Evolutionary conservation across 805 yeast genomes (phyloP), one percentile per base, ranked within the genome.

Genomic region (Spencermartinsiella europaea): DNA sequence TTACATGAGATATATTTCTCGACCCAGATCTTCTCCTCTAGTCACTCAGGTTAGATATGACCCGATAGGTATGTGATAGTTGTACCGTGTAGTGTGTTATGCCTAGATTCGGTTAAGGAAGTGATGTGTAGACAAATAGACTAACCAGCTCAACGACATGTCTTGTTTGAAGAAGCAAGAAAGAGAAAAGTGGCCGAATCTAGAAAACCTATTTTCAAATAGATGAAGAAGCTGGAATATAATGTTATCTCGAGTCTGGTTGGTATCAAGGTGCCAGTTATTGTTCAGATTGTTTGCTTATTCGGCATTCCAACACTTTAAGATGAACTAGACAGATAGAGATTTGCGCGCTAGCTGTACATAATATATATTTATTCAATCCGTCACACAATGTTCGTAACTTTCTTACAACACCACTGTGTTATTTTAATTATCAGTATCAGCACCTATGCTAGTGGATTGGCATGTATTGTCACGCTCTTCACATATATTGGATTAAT

Each of bases 21-120:
- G 90, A 40, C 93, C 89, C 42, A 82, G 96, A 71, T 80, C 85
- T 45, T 80, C 95, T 2, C 85, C 86, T 41, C 72, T 79, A 47
- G 81, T 91, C 52, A 80, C 79, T 40, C 93, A 88, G 61, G 83
- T 90, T 27, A 77, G 93, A 58, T 88, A 88, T 61, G 96, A 88
- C 62, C 95, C 96, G 2, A 59, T 81, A 1, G 76, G 71, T 69
- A 52, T 38, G 71, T 60, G 15, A 3, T 16, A 20, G 17, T 5
- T 16, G n/a, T n/a, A n/a, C n/a, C n/a, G n/a, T n/a, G n/a, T n/a
- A n/a, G n/a, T n/a, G n/a, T n/a, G n/a, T n/a, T n/a, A n/a, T n/a
- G n/a, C n/a, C n/a, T n/a, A n/a, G n/a, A n/a, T n/a, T n/a, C n/a
- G n/a, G 38, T 14, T 14, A 22, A 20, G 3, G 20, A 35, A 5